Evolutionary conservation across 768 basidiomycete species (phyloP).

Genomic region (Tulasnella sp.): DNA sequence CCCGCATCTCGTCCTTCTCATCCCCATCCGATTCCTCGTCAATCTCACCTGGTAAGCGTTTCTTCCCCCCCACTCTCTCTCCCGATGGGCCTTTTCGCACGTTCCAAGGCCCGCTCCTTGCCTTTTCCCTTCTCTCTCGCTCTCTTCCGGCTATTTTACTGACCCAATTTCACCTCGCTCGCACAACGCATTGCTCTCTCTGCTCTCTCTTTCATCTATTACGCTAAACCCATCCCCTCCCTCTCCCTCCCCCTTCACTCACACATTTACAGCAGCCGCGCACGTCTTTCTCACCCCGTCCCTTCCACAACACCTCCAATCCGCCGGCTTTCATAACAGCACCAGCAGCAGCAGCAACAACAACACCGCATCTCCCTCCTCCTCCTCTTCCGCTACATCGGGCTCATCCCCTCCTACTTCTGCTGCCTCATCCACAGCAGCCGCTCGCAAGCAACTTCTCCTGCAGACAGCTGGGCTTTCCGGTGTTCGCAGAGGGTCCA

Average conservation of each 20-base stretch:
- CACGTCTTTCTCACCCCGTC: conserved; percentile 15
- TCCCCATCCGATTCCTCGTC: not conserved
- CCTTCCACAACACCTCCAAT: conserved; percentile 7
- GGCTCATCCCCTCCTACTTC: not conserved
- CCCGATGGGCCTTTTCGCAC: not conserved
- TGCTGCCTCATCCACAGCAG: not conserved
- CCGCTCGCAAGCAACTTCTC: conserved; percentile 16
- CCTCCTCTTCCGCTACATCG: conserved; percentile 6
- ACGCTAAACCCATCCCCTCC: not conserved
- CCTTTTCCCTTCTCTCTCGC: not conserved
- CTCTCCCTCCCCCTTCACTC: not conserved
- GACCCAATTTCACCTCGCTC: conserved; percentile 1
- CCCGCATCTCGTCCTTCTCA: not conserved
- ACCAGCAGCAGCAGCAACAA: not conserved
- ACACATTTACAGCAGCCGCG: too few relatives aligned
- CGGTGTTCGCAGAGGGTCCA: not conserved
- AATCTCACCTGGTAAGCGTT: not conserved
- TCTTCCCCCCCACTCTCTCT: not conserved
- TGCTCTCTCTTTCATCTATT: not conserved
- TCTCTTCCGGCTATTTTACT: not conserved
- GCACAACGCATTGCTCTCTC: not conserved
- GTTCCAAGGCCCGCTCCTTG: not conserved
- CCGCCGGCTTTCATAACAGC: conserved; percentile 13
- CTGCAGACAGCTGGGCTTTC: conserved; percentile 9
- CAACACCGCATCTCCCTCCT: not conserved